Percentiles rank a stretch among this genome's conserved stretches.
Evolutionary conservation across 2,329 filamentous ascomycete species (phyloP).

Genomic region (Ophiostoma tasmaniense): DNA sequence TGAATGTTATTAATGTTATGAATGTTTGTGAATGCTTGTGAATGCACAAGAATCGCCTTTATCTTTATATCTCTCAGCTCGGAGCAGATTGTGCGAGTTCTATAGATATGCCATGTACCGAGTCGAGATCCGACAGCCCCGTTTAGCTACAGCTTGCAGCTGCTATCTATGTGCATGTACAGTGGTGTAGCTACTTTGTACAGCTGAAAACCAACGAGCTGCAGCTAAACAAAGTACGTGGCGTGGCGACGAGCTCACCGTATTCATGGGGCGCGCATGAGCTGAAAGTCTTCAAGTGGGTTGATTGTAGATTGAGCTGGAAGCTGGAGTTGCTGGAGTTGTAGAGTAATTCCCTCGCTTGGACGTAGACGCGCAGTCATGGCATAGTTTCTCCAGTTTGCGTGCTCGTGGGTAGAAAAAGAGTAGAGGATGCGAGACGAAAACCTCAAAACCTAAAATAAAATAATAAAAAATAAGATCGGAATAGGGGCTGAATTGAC

Average conservation of each 20-base stretch:
- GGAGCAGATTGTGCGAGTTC: not conserved
- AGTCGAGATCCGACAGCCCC: not conserved
- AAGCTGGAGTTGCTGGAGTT: too few relatives aligned
- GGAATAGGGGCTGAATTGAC: not conserved
- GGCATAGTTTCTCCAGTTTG: not conserved
- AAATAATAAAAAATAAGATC: not conserved
- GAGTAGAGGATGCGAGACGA: not conserved
- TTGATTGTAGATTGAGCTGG: too few relatives aligned
- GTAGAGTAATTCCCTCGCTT: too few relatives aligned
- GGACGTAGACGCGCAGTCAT: not conserved
- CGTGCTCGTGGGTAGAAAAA: not conserved
- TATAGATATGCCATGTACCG: not conserved
- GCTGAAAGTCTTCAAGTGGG: not conserved
- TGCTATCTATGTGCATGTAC: too few relatives aligned
- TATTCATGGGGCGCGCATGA: constrained; percentile 4
- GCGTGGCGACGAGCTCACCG: not conserved
- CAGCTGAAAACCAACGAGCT: not conserved
- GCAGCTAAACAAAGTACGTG: not conserved
- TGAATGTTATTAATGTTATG: too few relatives aligned
- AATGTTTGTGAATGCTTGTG: not conserved
- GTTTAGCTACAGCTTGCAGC: not conserved
- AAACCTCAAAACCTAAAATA: too few relatives aligned
- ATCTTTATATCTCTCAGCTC: not conserved
- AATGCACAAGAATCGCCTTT: not conserved
- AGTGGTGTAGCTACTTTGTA: too few relatives aligned